phyloP scores from a whole-genome alignment of 768 basidiomycete genomes.

The Panaeolus cyanescens region DNA sequence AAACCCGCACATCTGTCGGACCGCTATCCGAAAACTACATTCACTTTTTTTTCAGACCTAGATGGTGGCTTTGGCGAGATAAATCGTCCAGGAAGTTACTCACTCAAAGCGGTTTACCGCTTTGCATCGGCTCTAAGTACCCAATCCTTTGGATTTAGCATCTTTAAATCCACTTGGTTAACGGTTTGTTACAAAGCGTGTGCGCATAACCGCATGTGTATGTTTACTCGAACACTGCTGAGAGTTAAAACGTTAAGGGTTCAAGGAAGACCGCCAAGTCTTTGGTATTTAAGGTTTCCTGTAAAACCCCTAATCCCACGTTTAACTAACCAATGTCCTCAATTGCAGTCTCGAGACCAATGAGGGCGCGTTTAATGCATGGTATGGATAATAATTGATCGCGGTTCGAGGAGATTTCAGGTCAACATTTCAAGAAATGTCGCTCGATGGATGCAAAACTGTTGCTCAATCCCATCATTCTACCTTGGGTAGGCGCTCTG shows the following conservation, averaged over 20 bases:
- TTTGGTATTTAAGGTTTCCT: conserved; percentile 2
- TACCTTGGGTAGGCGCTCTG: neutral
- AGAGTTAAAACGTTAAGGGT: neutral
- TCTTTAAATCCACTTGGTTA: neutral
- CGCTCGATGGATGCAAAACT: neutral
- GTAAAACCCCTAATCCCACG: neutral
- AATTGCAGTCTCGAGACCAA: neutral
- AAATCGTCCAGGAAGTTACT: neutral
- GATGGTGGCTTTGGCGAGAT: neutral
- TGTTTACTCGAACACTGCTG: neutral
- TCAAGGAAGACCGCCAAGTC: neutral
- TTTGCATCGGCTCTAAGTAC: neutral
- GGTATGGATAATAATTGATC: no score
- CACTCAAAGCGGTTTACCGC: neutral
- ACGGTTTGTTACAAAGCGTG: neutral
- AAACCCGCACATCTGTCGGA: neutral
- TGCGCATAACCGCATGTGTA: neutral
- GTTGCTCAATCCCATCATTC: neutral
- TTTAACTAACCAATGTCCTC: neutral
- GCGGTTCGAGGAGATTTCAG: neutral
- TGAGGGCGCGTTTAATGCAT: neutral
- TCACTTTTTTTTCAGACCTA: neutral
- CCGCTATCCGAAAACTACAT: conserved; percentile 1
- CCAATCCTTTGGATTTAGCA: neutral
- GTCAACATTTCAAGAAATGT: neutral